phyloP scores from a whole-genome alignment of 208 protist genomes.

The Herpetomonas samuelpessoai region DNA sequence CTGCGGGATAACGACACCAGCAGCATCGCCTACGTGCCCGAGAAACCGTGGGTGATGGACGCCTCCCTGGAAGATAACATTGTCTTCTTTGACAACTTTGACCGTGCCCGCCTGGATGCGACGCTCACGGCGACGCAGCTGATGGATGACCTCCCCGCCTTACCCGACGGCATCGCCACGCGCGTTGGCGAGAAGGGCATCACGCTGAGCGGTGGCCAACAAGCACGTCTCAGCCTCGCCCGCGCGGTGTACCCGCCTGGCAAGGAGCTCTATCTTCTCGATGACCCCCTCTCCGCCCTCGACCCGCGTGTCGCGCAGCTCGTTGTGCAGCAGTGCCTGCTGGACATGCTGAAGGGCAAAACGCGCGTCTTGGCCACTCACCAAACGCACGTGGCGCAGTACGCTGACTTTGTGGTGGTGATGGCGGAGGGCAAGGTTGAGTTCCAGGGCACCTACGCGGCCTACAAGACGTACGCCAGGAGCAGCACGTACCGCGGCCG shows the following conservation, averaged over 20 bases:
- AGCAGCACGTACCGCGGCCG: conserved; percentile 51
- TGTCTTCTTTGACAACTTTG: conserved; percentile 69
- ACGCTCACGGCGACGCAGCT: conserved; percentile 7
- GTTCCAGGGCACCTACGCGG: conserved; percentile 29
- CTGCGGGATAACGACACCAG: conserved; percentile 4
- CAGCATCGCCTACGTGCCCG: conserved; percentile 85
- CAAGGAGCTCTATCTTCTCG: conserved; percentile 82
- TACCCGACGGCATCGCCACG: conserved; percentile 83
- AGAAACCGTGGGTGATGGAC: conserved; percentile 93
- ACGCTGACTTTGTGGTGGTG: conserved; percentile 83
- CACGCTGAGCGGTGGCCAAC: conserved; percentile 81
- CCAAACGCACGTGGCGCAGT: conserved; percentile 78
- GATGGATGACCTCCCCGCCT: conserved; percentile 65
- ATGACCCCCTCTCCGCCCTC: conserved; percentile 92
- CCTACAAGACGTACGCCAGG: conserved; percentile 38
- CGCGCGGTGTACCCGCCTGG: conserved; percentile 71
- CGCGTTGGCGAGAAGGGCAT: conserved; percentile 84
- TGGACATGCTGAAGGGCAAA: conserved; percentile 60
- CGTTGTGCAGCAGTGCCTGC: conserved; percentile 50
- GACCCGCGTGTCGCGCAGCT: conserved; percentile 78
- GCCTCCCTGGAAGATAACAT: conserved; percentile 93
- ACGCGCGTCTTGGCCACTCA: conserved; percentile 93
- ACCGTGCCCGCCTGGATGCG: conserved; percentile 12
- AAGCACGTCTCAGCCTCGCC: conserved; percentile 70
- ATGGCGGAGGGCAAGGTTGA: conserved; percentile 51